Evolutionary conservation across 257 asterid species (phyloP), one percentile per base, ranked within the genome.

Genomic region (Solanum arcanum): DNA sequence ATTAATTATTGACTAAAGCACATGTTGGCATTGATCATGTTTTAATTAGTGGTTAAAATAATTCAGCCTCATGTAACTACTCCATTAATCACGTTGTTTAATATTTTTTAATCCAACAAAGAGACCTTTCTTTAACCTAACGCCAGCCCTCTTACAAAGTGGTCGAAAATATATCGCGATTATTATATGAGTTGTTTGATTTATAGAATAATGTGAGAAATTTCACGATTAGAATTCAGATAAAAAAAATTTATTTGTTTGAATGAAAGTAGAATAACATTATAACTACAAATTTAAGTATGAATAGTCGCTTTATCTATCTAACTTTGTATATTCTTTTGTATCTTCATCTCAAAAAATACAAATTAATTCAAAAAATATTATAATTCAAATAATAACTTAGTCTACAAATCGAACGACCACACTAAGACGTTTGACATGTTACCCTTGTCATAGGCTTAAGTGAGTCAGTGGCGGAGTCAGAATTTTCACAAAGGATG

Each of bases 221-320:
- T 64, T 5, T 64, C 3, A 64, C 7, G 2, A 64, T 62, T 62
- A n/a, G n/a, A 10, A n/a, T 62, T 62, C 1, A 23, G 15, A 11
- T 62, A 0, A 62, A 10, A 1, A 1, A n/a, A n/a, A n/a, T 23
- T 10, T 0, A 1, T 23, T 23, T 62, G 1, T 12, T n/a, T 62
- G 3, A 10, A 23, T 62, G 0, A 4, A 62, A 4, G 20, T 5
- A 0, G 0, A 2, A 7, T 52, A 52, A 52, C 11, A 1, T 52
- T 52, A 7, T 52, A 52, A 2, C 7, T 0, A 52, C 0, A 52
- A 18, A 52, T 52, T 18, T 52, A 18, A 52, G 5, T 0, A 3
- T 18, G 62, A 52, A 52, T 52, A 18, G 20, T 52, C 62, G 18
- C 0, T 23, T 18, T 1, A 52, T 18, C 9, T 52, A 52, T 52